Conservation (phyloP, 2,329 filamentous ascomycete species). For the Ustulina deusta region DNA sequence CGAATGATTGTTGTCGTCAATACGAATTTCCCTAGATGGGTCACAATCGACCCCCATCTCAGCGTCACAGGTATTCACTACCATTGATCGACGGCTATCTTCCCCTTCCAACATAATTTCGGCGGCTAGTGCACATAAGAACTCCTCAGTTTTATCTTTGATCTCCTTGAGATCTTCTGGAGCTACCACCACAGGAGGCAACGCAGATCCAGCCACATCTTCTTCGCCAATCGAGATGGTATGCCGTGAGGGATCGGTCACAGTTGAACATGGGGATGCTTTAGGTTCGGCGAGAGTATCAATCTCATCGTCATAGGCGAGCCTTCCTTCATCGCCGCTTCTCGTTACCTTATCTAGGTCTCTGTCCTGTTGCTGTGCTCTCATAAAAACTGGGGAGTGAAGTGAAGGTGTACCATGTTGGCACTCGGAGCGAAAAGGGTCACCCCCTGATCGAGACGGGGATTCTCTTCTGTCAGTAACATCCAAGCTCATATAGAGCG, state of each 20-base stretch:
- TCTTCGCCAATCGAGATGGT: background rate
- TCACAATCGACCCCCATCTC: background rate
- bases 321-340: conserved; percentile 40
- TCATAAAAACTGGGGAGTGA: conserved; percentile 15
- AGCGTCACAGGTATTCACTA: conserved; percentile 5
- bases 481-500: conserved; percentile 1
- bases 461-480: background rate
- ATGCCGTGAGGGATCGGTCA: background rate
- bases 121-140: conserved; percentile 37
- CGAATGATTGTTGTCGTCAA: background rate
- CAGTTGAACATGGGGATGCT: background rate
- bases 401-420: background rate
- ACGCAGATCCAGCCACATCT: background rate
- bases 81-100: background rate
- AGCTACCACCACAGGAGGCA: background rate
- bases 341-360: conserved; percentile 18
- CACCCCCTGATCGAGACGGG: conserved; percentile 14
- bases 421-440: conserved; percentile 2
- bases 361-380: conserved; percentile 10
- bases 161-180: conserved; percentile 26
- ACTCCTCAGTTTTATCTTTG: conserved; percentile 33
- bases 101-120: conserved; percentile 26
- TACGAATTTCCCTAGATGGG: background rate
- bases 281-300: background rate
- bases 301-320: conserved; percentile 44